Conservation (phyloP, 148 eudicot genomes). For the Bassia scoparia region DNA sequence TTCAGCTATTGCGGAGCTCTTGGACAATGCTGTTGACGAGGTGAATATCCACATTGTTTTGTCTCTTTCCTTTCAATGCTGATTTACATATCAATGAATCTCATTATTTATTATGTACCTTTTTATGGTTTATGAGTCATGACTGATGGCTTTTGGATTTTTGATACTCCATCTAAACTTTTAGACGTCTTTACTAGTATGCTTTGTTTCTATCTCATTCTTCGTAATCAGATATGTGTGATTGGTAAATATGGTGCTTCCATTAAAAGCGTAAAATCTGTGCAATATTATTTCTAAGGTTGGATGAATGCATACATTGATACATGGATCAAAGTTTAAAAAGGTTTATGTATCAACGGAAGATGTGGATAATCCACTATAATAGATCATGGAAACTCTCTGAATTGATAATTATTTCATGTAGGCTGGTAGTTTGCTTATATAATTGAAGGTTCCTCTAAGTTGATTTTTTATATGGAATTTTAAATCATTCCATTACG, state of each 20-base stretch:
- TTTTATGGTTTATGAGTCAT: background rate
- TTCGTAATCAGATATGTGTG: background rate
- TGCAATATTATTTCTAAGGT: background rate
- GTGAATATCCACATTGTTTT: constrained; percentile 32
- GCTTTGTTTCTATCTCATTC: background rate
- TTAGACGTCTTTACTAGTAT: background rate
- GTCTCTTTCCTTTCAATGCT: background rate
- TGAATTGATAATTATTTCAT: background rate
- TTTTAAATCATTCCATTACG: no score
- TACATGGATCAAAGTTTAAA: no score
- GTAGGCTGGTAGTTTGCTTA: background rate
- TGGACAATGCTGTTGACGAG: constrained; percentile 97
- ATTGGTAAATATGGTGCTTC: background rate
- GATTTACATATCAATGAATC: constrained; percentile 1
- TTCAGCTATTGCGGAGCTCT: constrained; percentile 94
- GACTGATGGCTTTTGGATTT: constrained; percentile 2
- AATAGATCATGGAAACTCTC: background rate
- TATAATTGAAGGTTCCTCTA: background rate
- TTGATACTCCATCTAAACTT: background rate
- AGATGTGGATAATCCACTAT: background rate
- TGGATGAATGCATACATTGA: background rate
- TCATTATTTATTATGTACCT: background rate
- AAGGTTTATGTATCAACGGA: background rate
- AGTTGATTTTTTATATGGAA: background rate
- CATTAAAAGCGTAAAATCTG: background rate